Evolutionary conservation across 768 basidiomycete species (phyloP), one percentile per base, ranked within the genome.

Genomic region (Psilocybe cyanescens): DNA sequence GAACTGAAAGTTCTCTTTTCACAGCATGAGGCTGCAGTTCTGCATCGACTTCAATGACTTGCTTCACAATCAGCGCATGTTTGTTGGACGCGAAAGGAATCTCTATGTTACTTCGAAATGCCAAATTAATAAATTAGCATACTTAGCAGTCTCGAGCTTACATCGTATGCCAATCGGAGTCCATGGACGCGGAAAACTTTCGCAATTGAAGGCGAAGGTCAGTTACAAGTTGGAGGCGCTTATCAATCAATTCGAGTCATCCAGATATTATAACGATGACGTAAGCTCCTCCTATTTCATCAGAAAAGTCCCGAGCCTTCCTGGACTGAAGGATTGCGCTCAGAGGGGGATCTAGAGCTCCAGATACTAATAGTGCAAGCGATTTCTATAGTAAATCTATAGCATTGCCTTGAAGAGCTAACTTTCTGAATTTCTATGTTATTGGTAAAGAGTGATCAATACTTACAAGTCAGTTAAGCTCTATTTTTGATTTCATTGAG

Each of bases 21-120:
- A 97, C 94, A 8, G 89, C 88, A 48, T 90, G 83, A 3, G 87
- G 86, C 67, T 96, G 92, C 44, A 95, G 80, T 74, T 96, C 95
- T 17, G 81, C 76, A 74, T 97, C 95, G 33, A 97, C 95, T 62
- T 91, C 88, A 70, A 97, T 91, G 62, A 86, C 89, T 73, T 88
- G 86, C 71, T 88, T 90, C 28, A 91, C 94, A 66, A 95, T 92
- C 51, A 74, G 69, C 8, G 95, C 95, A 69, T 97, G 94, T 63
- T 87, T 80, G 24, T 78, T 71, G 19, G 85, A 88, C 19, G 83
- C 81, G 65, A 97, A 94, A 8, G 95, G 95, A 46, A 96, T 87
- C 50, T 86, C 84, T 60, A 95, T 76, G 4, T 85, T 87, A 50
- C 78, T 65, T 52, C 1, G 14, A 17, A 24, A 41, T 59, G 44